Conservation (phyloP, 176 grass and related monocot genomes). For the Stipa capillata region DNA sequence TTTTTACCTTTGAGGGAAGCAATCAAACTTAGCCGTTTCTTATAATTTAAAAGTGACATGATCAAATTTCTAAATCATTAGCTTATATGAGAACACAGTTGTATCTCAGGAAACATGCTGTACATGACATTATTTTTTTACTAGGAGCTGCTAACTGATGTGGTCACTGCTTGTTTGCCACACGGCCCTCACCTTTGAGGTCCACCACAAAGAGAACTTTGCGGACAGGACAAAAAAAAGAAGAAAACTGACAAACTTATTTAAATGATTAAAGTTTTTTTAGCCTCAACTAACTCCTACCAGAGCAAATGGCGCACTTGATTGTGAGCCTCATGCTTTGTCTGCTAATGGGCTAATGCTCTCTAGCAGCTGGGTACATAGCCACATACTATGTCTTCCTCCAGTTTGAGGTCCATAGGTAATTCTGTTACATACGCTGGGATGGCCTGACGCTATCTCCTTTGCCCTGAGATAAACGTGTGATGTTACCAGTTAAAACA, state of each 20-base stretch:
- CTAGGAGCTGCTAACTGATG: not conserved
- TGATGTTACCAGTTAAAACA: not conserved
- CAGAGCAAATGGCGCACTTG: not conserved
- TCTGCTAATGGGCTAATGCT: not conserved
- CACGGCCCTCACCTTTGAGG: not conserved
- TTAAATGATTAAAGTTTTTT: not conserved
- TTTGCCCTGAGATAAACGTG: constrained; percentile 5
- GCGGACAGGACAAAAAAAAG: not conserved
- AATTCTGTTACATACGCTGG: not conserved
- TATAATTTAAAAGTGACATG: constrained; percentile 1
- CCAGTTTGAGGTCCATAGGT: constrained; percentile 9
- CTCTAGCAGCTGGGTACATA: not conserved
- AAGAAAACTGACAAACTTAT: not conserved
- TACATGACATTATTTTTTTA: not conserved
- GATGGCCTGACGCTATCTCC: not conserved
- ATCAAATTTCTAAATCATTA: constrained; percentile 3
- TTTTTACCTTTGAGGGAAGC: constrained; percentile 4
- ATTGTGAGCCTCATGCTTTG: not conserved
- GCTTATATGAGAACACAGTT: not conserved
- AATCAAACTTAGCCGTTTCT: not conserved
- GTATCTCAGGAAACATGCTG: not conserved
- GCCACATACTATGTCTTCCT: not conserved
- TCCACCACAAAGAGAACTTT: not conserved
- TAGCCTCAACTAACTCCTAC: not conserved
- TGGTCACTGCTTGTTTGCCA: not conserved